These are phyloP conservation scores for Aspergillus fructus DNA, from an alignment of 2,329 filamentous ascomycete species.

Conservation along the genomic window DNA sequence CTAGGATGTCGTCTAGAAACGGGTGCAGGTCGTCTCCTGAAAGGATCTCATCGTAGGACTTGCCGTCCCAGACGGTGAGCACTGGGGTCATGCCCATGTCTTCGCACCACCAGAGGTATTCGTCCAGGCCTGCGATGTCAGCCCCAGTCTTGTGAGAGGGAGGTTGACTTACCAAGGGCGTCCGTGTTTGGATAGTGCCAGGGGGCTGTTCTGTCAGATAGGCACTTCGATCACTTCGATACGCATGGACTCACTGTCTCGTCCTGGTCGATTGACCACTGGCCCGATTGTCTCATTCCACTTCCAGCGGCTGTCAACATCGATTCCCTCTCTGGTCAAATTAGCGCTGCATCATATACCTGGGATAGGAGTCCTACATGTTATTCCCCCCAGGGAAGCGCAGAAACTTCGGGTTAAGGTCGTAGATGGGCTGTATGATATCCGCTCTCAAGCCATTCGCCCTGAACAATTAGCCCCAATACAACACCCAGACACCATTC, in stretches of 20 bases:
- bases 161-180: conserved; percentile 53
- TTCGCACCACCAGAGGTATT: conserved; percentile 62
- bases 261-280: conserved; percentile 51
- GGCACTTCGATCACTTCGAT: background rate
- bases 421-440: conserved; percentile 54
- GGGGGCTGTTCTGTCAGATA: conserved; percentile 27
- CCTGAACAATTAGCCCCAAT: conserved; percentile 8
- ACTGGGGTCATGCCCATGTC: conserved; percentile 60
- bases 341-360: background rate
- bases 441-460: conserved; percentile 59
- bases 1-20: conserved; percentile 60
- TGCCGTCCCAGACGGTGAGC: conserved; percentile 59
- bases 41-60: conserved; percentile 52
- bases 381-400: conserved; percentile 67
- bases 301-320: conserved; percentile 33
- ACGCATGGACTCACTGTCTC: conserved; percentile 36
- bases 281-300: conserved; percentile 47
- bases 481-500: background rate
- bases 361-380: conserved; percentile 35
- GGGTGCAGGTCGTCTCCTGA: conserved; percentile 52
- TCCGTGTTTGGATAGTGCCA: conserved; percentile 65
- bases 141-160: background rate
- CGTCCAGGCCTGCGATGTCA: conserved; percentile 37
- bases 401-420: conserved; percentile 58
- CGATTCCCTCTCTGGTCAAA: conserved; percentile 24